Percentiles rank a stretch among this genome's conserved stretches.
These are phyloP conservation scores for Desmodesmus armatus DNA, from an alignment of 139 green algal species.

Conservation along the genomic window DNA sequence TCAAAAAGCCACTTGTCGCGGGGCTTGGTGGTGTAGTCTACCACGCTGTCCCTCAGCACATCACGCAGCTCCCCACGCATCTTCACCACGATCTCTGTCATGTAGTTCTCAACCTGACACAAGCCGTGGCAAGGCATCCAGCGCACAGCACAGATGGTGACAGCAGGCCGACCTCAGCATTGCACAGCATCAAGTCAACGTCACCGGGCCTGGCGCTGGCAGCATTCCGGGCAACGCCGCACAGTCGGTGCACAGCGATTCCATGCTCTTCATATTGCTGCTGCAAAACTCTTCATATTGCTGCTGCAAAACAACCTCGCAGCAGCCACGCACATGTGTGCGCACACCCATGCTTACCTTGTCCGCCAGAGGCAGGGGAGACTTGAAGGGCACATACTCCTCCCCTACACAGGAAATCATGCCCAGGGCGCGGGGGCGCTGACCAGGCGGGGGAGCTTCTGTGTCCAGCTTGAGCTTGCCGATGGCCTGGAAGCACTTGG, in stretches of 20 bases:
- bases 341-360: constrained; percentile 78
- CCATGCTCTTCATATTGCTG: too few relatives aligned
- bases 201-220: too few relatives aligned
- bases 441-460: constrained; percentile 61
- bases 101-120: constrained; percentile 88
- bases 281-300: neutral
- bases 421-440: constrained; percentile 74
- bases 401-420: constrained; percentile 90
- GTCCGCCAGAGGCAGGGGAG: constrained; percentile 78
- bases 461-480: constrained; percentile 85
- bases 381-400: constrained; percentile 83
- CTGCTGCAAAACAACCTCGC: neutral
- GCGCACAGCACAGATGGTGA: too few relatives aligned
- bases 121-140: neutral
- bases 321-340: neutral
- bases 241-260: too few relatives aligned
- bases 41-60: constrained; percentile 72
- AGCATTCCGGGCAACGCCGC: too few relatives aligned
- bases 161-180: neutral
- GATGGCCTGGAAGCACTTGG: constrained; percentile 94
- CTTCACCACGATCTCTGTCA: constrained; percentile 87
- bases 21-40: constrained; percentile 80
- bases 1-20: constrained; percentile 90
- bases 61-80: constrained; percentile 88
- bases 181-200: neutral